Evolutionary conservation across 768 basidiomycete genomes (phyloP), one percentile per base, ranked within the genome.

Genomic region (Termitomyces sp.): DNA sequence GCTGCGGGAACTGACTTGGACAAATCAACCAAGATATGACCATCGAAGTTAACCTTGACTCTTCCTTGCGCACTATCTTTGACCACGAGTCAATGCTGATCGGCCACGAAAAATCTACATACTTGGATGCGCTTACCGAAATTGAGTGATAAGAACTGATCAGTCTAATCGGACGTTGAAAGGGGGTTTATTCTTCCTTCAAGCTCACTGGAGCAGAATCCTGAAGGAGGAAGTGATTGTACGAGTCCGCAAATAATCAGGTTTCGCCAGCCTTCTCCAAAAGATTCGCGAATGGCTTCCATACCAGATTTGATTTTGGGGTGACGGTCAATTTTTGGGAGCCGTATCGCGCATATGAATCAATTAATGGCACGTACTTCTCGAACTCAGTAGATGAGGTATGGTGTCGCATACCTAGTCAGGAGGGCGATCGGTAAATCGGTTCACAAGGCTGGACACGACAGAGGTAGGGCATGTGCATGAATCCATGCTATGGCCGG

Each of bases 1-100:
- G 2, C 51, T 25, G 36, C 45, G 48, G 59, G 34, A 56, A 57
- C 56, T 62, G 58, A 55, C 58, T 45, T 62, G 32, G 46, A 47
- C 47, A 56, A 53, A n/a, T 36, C 4, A 32, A 11, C 7, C 34
- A 36, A 47, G 37, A 56, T 17, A 20, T 48, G 32, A 51, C 48
- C 8, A 56, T 31, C 54, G 51, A 56, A 57, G 54, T 47, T 52
- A 60, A 51, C 20, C 54, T 47, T 59, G 29, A 15, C 60, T 64
- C 40, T 60, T 55, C 42, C 29, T 50, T 59, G 29, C 36, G 34
- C 46, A 53, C 40, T 50, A 36, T 46, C 36, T 37, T 47, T 60
- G 47, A 29, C 54, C 62, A 63, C 42, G 59, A 57, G 59, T 48
- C 29, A 51, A 45, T 43, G 32, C 32, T 61, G 31, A 64, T 56